phyloP scores from a whole-genome alignment of 2,329 filamentous ascomycete species.

The Colletotrichum spaethianum region DNA sequence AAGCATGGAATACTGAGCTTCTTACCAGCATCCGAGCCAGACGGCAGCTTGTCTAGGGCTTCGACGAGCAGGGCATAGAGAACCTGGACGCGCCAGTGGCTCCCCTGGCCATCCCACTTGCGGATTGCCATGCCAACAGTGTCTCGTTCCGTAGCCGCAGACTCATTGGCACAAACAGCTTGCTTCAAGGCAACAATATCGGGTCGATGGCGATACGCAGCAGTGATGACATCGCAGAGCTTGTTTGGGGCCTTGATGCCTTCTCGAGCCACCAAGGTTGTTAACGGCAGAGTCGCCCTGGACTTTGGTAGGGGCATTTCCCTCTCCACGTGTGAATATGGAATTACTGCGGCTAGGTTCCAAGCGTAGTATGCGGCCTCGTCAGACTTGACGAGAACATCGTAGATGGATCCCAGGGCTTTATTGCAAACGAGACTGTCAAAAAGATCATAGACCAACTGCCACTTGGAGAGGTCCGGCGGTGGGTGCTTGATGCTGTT shows the following conservation, averaged over 20 bases:
- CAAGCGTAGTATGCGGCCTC: slow-evolving; percentile 82
- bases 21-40: slow-evolving; percentile 31
- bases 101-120: slow-evolving; percentile 73
- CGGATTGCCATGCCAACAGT: slow-evolving; percentile 82
- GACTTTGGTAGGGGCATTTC: slow-evolving; percentile 51
- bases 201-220: slow-evolving; percentile 72
- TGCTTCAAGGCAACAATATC: slow-evolving; percentile 76
- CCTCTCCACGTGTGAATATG: slow-evolving; percentile 75
- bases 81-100: slow-evolving; percentile 80
- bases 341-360: slow-evolving; percentile 81
- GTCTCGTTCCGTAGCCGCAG: slow-evolving; percentile 69
- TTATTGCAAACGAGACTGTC: slow-evolving; percentile 61
- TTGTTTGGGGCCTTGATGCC: slow-evolving; percentile 87
- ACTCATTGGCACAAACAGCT: slow-evolving; percentile 61
- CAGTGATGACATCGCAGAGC: slow-evolving; percentile 76
- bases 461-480: slow-evolving; percentile 74
- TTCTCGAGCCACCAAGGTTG: slow-evolving; percentile 77
- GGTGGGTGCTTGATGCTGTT: slow-evolving; percentile 62
- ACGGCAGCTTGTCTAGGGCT: slow-evolving; percentile 58
- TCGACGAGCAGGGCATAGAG: slow-evolving; percentile 78
- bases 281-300: slow-evolving; percentile 62
- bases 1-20: background rate
- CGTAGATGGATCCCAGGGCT: slow-evolving; percentile 63
- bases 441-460: slow-evolving; percentile 74
- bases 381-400: slow-evolving; percentile 71